Conservation (phyloP, 345 rosid genomes). For the Salix udensis region DNA sequence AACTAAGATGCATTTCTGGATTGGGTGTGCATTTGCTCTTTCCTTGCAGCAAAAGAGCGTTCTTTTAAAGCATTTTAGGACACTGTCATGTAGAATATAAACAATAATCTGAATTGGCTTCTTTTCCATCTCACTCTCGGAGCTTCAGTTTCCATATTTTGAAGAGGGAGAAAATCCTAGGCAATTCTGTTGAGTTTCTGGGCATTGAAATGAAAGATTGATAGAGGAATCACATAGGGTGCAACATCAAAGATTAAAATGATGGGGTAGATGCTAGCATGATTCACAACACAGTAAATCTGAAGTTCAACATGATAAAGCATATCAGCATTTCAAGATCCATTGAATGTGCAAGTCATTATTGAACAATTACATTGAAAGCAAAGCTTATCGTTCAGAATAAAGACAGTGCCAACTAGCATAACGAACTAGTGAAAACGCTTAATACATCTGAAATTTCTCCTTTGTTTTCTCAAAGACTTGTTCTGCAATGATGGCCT, state of each 20-base stretch:
- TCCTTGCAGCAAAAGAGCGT: neutral
- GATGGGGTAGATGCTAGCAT: neutral
- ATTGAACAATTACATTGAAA: neutral
- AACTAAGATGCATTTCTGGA: neutral
- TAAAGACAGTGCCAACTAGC: neutral
- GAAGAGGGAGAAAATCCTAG: neutral
- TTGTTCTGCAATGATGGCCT: constrained; percentile 66
- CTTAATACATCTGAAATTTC: constrained; percentile 61
- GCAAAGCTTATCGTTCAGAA: neutral
- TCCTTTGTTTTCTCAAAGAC: constrained; percentile 77
- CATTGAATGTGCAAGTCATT: neutral
- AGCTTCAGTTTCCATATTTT: neutral
- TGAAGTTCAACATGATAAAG: neutral
- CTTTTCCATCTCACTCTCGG: neutral
- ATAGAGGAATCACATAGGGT: neutral
- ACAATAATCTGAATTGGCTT: neutral
- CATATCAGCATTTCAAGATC: neutral
- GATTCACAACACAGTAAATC: neutral
- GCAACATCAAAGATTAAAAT: neutral
- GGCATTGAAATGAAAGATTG: no score
- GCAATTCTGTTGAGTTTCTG: neutral
- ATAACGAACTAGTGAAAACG: constrained; percentile 1
- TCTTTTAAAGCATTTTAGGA: neutral
- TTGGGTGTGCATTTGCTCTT: neutral
- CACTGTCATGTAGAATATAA: neutral